Evolutionary conservation across 2,329 filamentous ascomycete species (phyloP).

Genomic region (Pseudomassariella vexata): DNA sequence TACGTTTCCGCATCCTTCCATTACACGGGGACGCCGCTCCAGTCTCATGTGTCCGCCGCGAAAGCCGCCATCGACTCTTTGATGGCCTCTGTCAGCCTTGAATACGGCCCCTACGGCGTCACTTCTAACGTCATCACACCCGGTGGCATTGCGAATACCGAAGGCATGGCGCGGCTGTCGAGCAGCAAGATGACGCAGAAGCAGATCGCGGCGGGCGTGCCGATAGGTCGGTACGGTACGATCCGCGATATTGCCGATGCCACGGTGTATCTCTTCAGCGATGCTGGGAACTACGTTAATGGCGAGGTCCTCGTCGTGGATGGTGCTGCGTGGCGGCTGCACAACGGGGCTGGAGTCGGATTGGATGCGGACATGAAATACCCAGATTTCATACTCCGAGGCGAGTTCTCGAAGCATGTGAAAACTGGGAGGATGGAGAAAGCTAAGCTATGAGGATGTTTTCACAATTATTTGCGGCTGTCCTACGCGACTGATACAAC

Average conservation of each 20-base stretch:
- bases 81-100: conserved; percentile 71
- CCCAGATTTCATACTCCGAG: conserved; percentile 41
- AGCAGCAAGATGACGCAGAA: conserved; percentile 29
- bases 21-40: conserved; percentile 78
- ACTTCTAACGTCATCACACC: conserved; percentile 87
- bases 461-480: no score
- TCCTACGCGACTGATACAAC: no score
- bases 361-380: conserved; percentile 43
- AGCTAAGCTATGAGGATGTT: conserved; percentile 32
- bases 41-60: conserved; percentile 84
- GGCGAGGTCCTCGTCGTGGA: conserved; percentile 76
- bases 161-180: conserved; percentile 65
- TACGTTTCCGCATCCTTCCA: conserved; percentile 90
- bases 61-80: conserved; percentile 90
- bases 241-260: conserved; percentile 89
- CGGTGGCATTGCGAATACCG: conserved; percentile 79
- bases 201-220: conserved; percentile 45
- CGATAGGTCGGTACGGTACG: conserved; percentile 69
- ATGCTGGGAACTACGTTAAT: conserved; percentile 80
- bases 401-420: conserved; percentile 31
- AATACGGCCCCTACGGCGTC: conserved; percentile 83
- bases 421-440: conserved; percentile 32
- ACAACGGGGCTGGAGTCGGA: conserved; percentile 40
- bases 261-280: conserved; percentile 82
- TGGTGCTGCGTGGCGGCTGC: conserved; percentile 51